A percentile compares a stretch with the other conserved stretches of the same genome.
Conservation (phyloP, 148 eudicot species). For the Persicaria tinctoria region DNA sequence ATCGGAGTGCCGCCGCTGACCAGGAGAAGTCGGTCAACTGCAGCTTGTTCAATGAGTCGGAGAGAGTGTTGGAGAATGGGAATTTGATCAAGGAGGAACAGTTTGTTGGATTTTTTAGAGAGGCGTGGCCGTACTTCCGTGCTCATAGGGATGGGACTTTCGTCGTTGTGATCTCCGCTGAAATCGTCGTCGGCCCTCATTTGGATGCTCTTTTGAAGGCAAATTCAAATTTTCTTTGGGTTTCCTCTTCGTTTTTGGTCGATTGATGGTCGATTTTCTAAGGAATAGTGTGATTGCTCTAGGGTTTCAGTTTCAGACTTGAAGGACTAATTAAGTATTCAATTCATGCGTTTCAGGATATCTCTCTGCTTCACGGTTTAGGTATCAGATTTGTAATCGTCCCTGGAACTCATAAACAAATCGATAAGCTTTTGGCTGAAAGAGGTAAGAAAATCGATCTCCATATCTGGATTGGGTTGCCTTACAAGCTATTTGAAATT, state of each 20-base stretch:
- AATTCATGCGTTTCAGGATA: conserved; percentile 47
- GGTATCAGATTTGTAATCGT: conserved; percentile 90
- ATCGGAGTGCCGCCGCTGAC: neutral
- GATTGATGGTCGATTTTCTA: neutral
- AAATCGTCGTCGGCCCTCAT: conserved; percentile 51
- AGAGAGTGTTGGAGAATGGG: conserved; percentile 27
- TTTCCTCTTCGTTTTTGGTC: neutral
- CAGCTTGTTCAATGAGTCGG: conserved; percentile 31
- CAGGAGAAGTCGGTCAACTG: conserved; percentile 18
- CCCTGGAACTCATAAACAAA: conserved; percentile 89
- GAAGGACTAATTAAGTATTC: neutral
- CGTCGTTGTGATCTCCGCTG: conserved; percentile 69
- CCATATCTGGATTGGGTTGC: neutral
- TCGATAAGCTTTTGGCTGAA: conserved; percentile 77
- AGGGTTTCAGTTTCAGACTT: neutral
- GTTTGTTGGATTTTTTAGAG: conserved; percentile 68
- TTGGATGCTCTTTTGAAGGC: conserved; percentile 68
- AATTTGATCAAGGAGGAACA: conserved; percentile 35
- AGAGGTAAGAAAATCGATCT: conserved; percentile 41
- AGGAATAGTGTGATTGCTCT: neutral
- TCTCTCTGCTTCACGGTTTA: conserved; percentile 82
- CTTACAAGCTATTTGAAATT: conserved; percentile 1
- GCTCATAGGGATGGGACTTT: conserved; percentile 79
- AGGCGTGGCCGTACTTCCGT: conserved; percentile 83
- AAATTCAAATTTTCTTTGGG: conserved; percentile 14